Evolutionary conservation across 2,329 filamentous ascomycete species (phyloP).

Genomic region (Diaporthe velutina): DNA sequence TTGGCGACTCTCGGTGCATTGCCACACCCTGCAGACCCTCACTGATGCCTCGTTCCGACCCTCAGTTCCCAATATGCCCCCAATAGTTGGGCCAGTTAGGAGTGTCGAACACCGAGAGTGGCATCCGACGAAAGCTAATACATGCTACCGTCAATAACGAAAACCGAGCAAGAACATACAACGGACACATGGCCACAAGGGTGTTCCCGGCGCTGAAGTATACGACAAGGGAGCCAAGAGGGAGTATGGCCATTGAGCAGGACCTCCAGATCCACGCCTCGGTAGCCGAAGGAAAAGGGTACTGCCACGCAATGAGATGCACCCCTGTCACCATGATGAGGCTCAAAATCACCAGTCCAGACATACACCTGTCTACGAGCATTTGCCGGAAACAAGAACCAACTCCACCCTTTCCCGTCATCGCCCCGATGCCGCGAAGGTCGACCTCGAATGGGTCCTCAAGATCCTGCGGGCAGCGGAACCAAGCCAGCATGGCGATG

Average conservation of each 20-base stretch:
- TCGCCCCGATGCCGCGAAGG: rapidly evolving
- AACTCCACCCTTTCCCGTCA: rapidly evolving
- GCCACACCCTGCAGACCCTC: not conserved
- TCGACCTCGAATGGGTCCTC: not conserved
- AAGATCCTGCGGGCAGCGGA: not conserved
- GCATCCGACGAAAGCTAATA: not conserved
- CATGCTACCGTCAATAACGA: not conserved
- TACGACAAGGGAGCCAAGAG: not conserved
- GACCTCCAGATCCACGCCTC: conserved; percentile 4
- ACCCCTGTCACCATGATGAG: not conserved
- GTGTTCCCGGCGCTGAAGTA: not conserved
- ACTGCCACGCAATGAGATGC: not conserved
- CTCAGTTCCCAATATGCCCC: not conserved
- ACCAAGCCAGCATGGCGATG: not conserved
- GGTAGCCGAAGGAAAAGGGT: not conserved
- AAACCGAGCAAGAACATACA: not conserved
- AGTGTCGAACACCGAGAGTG: not conserved
- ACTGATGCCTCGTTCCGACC: not conserved
- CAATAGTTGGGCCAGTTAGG: conserved; percentile 3
- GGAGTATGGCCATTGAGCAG: not conserved
- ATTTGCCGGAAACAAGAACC: no score
- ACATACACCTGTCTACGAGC: not conserved
- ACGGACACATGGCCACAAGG: not conserved
- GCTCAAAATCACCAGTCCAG: not conserved
- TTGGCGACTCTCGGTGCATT: no score